These are phyloP conservation scores for Ascochyta fabae DNA, from an alignment of 2,329 filamentous ascomycete genomes.

Conservation along the genomic window DNA sequence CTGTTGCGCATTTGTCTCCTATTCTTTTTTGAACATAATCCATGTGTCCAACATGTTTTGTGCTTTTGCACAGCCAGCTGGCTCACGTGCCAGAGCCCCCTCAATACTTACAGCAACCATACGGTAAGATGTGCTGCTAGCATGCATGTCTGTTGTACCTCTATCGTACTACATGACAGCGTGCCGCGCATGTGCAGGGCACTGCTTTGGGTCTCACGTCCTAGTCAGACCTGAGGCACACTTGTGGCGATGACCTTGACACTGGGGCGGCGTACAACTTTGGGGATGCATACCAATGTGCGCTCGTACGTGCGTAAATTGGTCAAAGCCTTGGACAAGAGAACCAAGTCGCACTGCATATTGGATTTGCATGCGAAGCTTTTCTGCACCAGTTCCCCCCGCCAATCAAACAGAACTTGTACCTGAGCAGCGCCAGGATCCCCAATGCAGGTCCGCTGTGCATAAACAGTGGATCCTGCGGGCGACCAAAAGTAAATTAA, in stretches of 20 bases:
- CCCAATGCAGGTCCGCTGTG: constrained; percentile 12
- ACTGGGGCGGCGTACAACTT: background rate
- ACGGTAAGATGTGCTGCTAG: background rate
- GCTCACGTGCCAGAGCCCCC: no score
- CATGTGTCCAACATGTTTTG: no score
- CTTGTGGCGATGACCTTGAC: background rate
- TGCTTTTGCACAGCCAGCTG: no score
- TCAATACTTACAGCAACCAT: background rate
- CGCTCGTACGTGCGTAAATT: background rate
- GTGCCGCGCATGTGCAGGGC: constrained; percentile 15
- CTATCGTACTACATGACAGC: constrained; percentile 12
- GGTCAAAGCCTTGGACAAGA: background rate
- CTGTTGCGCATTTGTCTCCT: no score
- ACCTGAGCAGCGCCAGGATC: constrained; percentile 18
- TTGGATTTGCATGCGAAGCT: constrained; percentile 14
- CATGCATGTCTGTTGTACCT: constrained; percentile 8
- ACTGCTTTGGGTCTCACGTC: constrained; percentile 13
- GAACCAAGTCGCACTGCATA: constrained; percentile 1
- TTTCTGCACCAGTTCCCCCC: background rate
- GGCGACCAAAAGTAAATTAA: constrained; percentile 14
- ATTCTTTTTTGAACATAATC: no score
- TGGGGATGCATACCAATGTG: background rate
- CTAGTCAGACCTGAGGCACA: constrained; percentile 4
- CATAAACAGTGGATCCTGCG: constrained; percentile 14
- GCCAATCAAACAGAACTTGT: constrained; percentile 11